Base-by-base conservation (phyloP, 805 yeast genomes). In the Metschnikowia cerradonensis region DNA sequence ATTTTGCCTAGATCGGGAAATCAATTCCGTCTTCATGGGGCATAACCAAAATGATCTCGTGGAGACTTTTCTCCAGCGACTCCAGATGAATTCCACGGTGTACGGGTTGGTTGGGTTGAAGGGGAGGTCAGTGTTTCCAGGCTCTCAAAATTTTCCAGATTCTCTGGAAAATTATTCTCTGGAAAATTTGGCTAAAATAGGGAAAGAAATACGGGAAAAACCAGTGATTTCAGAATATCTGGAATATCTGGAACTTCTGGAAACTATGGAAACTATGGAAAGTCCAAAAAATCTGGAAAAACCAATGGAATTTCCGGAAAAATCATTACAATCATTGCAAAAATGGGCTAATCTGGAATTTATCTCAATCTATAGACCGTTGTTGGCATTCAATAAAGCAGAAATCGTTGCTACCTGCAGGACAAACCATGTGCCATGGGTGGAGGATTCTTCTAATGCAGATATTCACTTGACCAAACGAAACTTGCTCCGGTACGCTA, bases 41-140 rank as follows among this genome's bases (percentile, higher is more conserved):
- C 96, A 88, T 58, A 88, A 82, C 56, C 59, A 71, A 43, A 82
- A 88, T 59, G 96, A 88, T 62, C 90, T 86, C 59, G 48, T 84
- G 13, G 96, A 88, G 60, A 85, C 92, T 0, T 83, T 78, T 53
- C 53, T 84, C 20, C 73, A 83, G 61, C 64, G 95, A 34, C 67
- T 86, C 20, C 63, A 60, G 45, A 64, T 61, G 49, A 66, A 67
- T 47, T 70, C 75, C 2, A 67, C 76, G 11, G 45, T 74, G 4
- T 70, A 75, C 63, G 95, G 95, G 0, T 68, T 86, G 7, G 70
- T 73, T 1, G 86, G 89, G 0, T 82, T 86, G 73, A 60, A 59
- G 35, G 56, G 60, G 2, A 31, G 33, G 7, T 52, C 72, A 0
- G 47, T 58, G 5, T 41, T 73, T 7, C 75, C 79, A 2, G 23